Base-by-base conservation (phyloP, 805 yeast genomes). In the Millerozyma miso region DNA sequence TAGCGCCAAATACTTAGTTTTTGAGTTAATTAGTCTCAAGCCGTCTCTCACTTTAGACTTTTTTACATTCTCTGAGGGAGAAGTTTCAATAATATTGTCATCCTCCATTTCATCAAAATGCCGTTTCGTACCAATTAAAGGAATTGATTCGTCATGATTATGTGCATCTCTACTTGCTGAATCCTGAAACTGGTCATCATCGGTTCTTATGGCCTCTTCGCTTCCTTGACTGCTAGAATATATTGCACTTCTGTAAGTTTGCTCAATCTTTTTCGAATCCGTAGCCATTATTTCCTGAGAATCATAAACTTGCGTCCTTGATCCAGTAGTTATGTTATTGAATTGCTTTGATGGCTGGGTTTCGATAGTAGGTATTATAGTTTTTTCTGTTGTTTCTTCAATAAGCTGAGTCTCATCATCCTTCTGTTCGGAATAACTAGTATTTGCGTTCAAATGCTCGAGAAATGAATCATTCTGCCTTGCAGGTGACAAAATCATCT, bases 271-370 rank as follows among this genome's bases (percentile, higher is more conserved):
- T n/a, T 31, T 19, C 17, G 35, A 17, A 36, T 17, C 17, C n/a
- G 32, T 36, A 17, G 32, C 15, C 3, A 18, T 17, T 19, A 44
- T 50, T 35, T 60, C 65, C 42, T 58, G 62, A 6, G 64, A 57
- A 41, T 57, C 57, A 1, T 48, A 17, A 1, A 69, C 74, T 43
- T 69, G 73, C 5, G 63, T 53, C n/a, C 66, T 49, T 17, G 62
- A 48, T 33, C 36, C 19, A 29, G 35, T 41, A 6, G 35, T 37
- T 26, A 42, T 44, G 38, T 57, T 58, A 2, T 45, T 49, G 10
- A 6, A 10, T 10, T 23, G 29, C 10, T 23, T 23, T 23, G 10
- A 10, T 7, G 6, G 6, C 10, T 10, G 29, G 10, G 6, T 23
- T 10, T 10, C 10, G 6, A 7, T 10, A 23, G 10, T 7, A 23